These are phyloP conservation scores for Tolypocladium tundrense DNA, from an alignment of 2,329 filamentous ascomycete species.

Conservation along the genomic window DNA sequence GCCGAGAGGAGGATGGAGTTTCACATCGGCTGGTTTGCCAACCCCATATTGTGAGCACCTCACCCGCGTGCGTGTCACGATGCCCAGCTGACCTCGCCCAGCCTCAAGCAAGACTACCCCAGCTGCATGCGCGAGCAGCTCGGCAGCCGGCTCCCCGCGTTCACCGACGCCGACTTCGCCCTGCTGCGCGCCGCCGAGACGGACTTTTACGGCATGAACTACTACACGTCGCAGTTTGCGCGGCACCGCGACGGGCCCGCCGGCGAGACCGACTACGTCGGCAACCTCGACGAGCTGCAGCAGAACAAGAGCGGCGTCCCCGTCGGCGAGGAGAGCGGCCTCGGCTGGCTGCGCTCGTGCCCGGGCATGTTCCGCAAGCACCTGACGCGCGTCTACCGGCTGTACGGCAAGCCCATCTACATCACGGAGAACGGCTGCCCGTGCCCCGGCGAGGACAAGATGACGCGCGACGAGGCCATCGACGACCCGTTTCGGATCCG, in stretches of 20 bases:
- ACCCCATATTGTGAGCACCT: constrained; percentile 23
- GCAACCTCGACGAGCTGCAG: constrained; percentile 64
- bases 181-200: constrained; percentile 66
- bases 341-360: constrained; percentile 68
- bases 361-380: constrained; percentile 68
- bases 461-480: constrained; percentile 59
- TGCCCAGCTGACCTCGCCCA: neutral
- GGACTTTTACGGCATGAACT: constrained; percentile 93
- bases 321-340: constrained; percentile 77
- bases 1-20: constrained; percentile 25
- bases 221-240: constrained; percentile 85
- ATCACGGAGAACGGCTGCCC: constrained; percentile 86
- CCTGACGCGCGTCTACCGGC: constrained; percentile 64
- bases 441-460: constrained; percentile 71
- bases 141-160: constrained; percentile 63
- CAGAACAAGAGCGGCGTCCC: constrained; percentile 60
- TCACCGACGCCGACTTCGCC: constrained; percentile 59
- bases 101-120: constrained; percentile 50
- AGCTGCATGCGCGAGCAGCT: constrained; percentile 76
- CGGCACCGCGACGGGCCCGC: constrained; percentile 56
- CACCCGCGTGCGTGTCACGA: too few species aligned
- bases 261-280: constrained; percentile 56
- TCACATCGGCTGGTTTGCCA: constrained; percentile 28
- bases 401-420: constrained; percentile 72
- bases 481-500: constrained; percentile 72